Evolutionary conservation across 257 asterid genomes (phyloP).

Genomic region (Avicennia marina): DNA sequence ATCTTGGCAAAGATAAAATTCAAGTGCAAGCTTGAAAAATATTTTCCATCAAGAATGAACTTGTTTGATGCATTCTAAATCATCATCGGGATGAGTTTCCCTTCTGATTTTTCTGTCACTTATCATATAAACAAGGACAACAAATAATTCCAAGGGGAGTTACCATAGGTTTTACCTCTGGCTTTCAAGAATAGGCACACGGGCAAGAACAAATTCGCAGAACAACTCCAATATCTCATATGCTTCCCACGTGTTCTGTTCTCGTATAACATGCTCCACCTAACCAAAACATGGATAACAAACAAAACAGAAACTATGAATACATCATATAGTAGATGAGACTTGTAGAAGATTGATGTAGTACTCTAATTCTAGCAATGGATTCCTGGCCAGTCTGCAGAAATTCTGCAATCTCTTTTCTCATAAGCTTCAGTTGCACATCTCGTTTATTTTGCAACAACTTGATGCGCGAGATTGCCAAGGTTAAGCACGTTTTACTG

Average conservation of each 20-base stretch:
- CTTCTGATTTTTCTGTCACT: not conserved
- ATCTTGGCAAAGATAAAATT: not conserved
- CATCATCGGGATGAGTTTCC: not conserved
- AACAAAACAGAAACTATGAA: not conserved
- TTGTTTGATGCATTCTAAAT: not conserved
- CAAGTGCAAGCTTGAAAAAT: not conserved
- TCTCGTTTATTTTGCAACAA: conserved; percentile 88
- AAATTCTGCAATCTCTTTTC: conserved; percentile 88
- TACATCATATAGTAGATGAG: not conserved
- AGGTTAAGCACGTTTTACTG: conserved; percentile 85
- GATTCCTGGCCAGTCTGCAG: conserved; percentile 86
- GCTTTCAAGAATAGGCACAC: conserved; percentile 82
- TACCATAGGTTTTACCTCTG: conserved; percentile 43
- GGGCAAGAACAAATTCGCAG: conserved; percentile 78
- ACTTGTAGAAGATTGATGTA: conserved; percentile 3
- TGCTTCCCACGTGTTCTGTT: conserved; percentile 85
- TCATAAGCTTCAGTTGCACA: conserved; percentile 72
- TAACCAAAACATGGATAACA: conserved; percentile 23
- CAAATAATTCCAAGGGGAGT: not conserved
- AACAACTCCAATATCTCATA: conserved; percentile 80
- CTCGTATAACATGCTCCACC: conserved; percentile 95
- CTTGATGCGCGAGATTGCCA: conserved; percentile 82
- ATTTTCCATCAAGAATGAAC: not conserved
- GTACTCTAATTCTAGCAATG: conserved; percentile 86
- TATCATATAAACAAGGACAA: not conserved